These are phyloP conservation scores for Curvularia lunata DNA, from an alignment of 2,329 filamentous ascomycete species.

Conservation along the genomic window DNA sequence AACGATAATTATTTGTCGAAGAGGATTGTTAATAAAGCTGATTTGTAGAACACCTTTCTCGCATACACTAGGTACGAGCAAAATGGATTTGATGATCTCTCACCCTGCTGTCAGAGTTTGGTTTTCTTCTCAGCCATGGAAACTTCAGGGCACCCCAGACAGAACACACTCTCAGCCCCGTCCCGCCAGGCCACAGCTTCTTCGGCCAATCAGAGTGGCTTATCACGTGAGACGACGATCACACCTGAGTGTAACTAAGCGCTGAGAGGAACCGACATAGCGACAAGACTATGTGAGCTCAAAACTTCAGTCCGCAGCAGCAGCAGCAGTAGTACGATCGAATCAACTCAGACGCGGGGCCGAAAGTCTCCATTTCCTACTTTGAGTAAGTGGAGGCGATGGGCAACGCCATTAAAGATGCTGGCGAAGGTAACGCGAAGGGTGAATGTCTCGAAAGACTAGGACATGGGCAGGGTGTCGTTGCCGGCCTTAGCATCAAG, in stretches of 20 bases:
- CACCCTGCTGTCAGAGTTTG: not conserved
- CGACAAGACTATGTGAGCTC: not conserved
- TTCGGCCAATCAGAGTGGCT: not conserved
- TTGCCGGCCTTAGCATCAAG: conserved; percentile 1
- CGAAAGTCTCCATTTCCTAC: not conserved
- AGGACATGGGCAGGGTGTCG: conserved; percentile 1
- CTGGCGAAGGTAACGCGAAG: not conserved
- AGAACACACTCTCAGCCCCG: not conserved
- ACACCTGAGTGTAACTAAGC: conserved; percentile 6
- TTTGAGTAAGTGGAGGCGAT: conserved; percentile 12
- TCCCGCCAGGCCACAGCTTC: conserved; percentile 1
- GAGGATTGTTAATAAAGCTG: not conserved
- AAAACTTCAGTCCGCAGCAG: conserved; percentile 14
- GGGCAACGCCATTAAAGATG: conserved; percentile 6
- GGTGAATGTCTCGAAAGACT: not conserved
- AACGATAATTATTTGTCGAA: not conserved
- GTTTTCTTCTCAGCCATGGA: not conserved
- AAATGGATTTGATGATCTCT: not conserved
- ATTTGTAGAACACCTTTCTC: not conserved
- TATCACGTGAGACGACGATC: conserved; percentile 1
- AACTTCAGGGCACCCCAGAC: not conserved
- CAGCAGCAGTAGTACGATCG: conserved; percentile 3
- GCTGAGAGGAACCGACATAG: conserved; percentile 5
- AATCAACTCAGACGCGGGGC: conserved; percentile 1
- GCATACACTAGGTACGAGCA: too few relatives aligned